These are phyloP conservation scores for Saraca asoca DNA, from an alignment of 331 rosid genomes.

Conservation along the genomic window DNA sequence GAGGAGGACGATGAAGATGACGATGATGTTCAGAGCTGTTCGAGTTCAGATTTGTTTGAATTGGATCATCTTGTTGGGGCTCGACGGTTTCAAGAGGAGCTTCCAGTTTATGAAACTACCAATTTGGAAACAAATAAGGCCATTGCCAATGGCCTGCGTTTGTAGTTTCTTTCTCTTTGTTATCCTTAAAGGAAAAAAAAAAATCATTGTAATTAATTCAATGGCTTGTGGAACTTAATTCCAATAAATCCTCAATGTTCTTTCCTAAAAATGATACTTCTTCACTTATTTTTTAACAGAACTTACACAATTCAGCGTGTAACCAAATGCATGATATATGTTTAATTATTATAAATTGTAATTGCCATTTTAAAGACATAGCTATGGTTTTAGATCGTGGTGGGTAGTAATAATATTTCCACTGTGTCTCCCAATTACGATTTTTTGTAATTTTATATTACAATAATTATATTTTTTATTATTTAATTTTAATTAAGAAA, in stretches of 20 bases:
- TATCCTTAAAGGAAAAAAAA: neutral
- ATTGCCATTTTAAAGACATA: too few relatives aligned
- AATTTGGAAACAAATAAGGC: slow-evolving; percentile 71
- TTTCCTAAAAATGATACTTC: neutral
- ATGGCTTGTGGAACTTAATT: slow-evolving; percentile 22
- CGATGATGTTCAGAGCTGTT: slow-evolving; percentile 59
- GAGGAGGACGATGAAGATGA: slow-evolving; percentile 38
- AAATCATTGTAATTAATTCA: slow-evolving; percentile 37
- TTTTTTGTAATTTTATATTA: too few relatives aligned
- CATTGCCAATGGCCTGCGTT: slow-evolving; percentile 68
- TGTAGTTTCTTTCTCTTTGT: slow-evolving; percentile 29
- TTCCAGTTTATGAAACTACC: slow-evolving; percentile 89
- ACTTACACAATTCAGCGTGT: too few relatives aligned
- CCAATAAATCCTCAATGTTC: slow-evolving; percentile 12
- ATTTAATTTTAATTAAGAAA: too few relatives aligned
- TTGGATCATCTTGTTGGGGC: slow-evolving; percentile 74
- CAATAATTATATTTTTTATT: too few relatives aligned
- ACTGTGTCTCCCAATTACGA: too few relatives aligned
- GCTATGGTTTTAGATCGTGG: too few relatives aligned
- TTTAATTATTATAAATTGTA: too few relatives aligned
- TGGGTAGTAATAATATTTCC: too few relatives aligned
- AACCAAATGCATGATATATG: too few relatives aligned
- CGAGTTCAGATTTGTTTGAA: slow-evolving; percentile 87
- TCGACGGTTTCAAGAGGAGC: slow-evolving; percentile 73
- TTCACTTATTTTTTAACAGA: too few relatives aligned